Base-by-base conservation (phyloP, 345 rosid genomes). In the Populus davidiana region DNA sequence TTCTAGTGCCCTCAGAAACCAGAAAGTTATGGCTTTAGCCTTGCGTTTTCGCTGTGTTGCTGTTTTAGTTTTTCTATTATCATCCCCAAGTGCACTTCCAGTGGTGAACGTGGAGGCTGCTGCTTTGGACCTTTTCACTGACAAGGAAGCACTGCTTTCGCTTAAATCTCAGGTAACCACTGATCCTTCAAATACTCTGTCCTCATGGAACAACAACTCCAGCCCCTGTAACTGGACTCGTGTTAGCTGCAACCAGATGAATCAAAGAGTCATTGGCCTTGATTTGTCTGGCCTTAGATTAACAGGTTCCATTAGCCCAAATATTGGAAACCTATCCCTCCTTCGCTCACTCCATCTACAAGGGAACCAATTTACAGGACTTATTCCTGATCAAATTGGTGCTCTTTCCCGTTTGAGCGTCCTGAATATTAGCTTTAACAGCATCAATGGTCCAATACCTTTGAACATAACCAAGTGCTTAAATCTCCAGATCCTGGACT, bases 401-500 rank as follows among this genome's bases (percentile, higher is more conserved):
- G 8, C 59, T 52, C 71, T 68, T 68, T 68, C 38, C 39, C 71
- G 52, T 11, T n/a, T 68, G 49, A 33, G 23, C 14, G 49, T 68
- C 49, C 71, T 68, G 0, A 68, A 68, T 39, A 33, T 68, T 29
- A 68, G 71, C 29, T 14, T 11, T n/a, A 68, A 68, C 49, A 36
- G 25, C 49, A 8, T 68, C 47, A 4, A 1, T 20, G 49, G 38
- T 20, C 49, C 16, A 8, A 18, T 68, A 11, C 25, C 43, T 20
- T 17, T 21, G 12, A 68, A 21, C 71, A 39, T 20, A 35, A 35
- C 52, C 50, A 8, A 5, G 21, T 62, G 29, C 31, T 10, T 13
- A 23, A 62, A 62, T 13, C 67, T 62, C 67, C 29, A 29, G 67
- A n/a, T 29, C 33, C 67, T 86, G 20, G 89, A 88, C 70, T 70